phyloP scores from a whole-genome alignment of 192 early-diverging fungal genomes.

The Ramicandelaber brevisporus region DNA sequence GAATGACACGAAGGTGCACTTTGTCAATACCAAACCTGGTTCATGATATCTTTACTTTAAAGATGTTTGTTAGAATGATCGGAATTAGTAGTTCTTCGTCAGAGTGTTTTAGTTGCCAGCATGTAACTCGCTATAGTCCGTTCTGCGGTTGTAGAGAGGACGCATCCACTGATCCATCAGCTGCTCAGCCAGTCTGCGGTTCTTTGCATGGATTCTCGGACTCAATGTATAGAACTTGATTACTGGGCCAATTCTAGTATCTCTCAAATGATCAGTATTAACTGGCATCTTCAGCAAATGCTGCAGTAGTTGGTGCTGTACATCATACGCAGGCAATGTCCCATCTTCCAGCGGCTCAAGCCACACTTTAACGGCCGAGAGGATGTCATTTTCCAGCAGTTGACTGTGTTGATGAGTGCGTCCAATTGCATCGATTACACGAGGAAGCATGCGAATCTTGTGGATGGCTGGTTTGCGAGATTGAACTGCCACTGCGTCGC shows the following conservation, averaged over 20 bases:
- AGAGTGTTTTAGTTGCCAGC: too few relatives aligned
- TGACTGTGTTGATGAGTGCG: conserved; percentile 33
- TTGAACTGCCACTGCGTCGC: too few relatives aligned
- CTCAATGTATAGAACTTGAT: conserved; percentile 78
- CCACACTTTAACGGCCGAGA: conserved; percentile 68
- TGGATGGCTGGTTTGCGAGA: conserved; percentile 19
- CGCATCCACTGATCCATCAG: conserved; percentile 68
- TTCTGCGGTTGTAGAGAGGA: conserved; percentile 51
- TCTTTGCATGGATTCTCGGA: conserved; percentile 34
- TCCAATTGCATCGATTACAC: conserved; percentile 13
- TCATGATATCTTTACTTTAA: too few relatives aligned
- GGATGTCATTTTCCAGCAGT: conserved; percentile 60
- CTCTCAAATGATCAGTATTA: conserved; percentile 45
- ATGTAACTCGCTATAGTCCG: conserved; percentile 47
- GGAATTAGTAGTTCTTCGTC: too few relatives aligned
- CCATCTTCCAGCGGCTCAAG: conserved; percentile 75
- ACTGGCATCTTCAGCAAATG: conserved; percentile 45
- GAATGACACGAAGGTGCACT: too few relatives aligned
- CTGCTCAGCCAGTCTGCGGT: conserved; percentile 46
- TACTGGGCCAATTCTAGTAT: conserved; percentile 59
- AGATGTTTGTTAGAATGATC: too few relatives aligned
- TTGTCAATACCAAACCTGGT: too few relatives aligned
- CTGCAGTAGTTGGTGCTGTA: conserved; percentile 55
- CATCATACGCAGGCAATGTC: conserved; percentile 67
- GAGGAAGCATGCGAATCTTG: conserved; percentile 19